phyloP scores from a whole-genome alignment of 164 flowering plant genomes.

The Cinnamomum micranthum region DNA sequence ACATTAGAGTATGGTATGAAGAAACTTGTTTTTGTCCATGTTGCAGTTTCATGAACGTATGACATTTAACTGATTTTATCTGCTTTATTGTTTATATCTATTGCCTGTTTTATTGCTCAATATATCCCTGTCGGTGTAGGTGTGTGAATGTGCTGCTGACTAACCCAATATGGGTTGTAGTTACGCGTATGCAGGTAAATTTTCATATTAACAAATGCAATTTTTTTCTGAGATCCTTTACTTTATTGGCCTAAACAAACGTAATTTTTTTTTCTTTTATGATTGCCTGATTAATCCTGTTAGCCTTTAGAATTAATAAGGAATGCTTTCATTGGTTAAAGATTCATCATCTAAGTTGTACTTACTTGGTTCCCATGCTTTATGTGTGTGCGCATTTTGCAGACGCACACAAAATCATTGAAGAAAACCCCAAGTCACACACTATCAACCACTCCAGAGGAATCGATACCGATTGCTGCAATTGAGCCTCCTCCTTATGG shows the following conservation, averaged over 20 bases:
- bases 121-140: constrained; percentile 34
- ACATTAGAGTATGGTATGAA: too few species aligned
- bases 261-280: background rate
- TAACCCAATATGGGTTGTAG: constrained; percentile 96
- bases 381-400: constrained; percentile 17
- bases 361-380: constrained; percentile 4
- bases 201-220: background rate
- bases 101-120: background rate
- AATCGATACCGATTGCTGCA: constrained; percentile 34
- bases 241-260: too few species aligned
- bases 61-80: background rate
- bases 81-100: background rate
- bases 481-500: constrained; percentile 68
- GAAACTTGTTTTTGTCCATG: background rate
- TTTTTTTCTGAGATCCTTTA: background rate
- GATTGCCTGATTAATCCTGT: background rate
- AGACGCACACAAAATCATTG: constrained; percentile 65
- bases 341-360: background rate
- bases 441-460: constrained; percentile 28
- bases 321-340: background rate
- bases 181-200: constrained; percentile 95
- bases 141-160: constrained; percentile 92
- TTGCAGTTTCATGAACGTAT: background rate
- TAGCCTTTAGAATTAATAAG: background rate
- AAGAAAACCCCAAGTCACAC: constrained; percentile 27